phyloP scores from a whole-genome alignment of 2,329 filamentous ascomycete species.

The Calonectria montana region DNA sequence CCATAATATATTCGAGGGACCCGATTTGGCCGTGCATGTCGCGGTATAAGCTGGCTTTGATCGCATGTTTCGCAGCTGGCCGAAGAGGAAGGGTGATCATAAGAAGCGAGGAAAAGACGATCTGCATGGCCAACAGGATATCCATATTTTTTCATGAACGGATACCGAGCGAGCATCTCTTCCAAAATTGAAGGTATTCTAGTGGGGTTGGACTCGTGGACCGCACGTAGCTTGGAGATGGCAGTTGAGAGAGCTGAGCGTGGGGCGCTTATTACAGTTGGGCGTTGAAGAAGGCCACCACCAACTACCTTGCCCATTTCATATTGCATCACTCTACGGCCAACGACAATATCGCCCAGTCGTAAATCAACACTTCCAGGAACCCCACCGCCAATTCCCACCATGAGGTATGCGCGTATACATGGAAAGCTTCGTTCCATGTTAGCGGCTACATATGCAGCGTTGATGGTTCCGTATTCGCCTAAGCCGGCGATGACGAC shows the following conservation, averaged over 20 bases:
- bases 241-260: not conserved
- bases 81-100: not conserved
- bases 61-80: not conserved
- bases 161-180: too few relatives aligned
- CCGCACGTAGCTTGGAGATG: too few relatives aligned
- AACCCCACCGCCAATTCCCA: not conserved
- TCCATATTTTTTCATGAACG: too few relatives aligned
- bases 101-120: not conserved
- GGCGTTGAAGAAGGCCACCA: not conserved
- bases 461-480: not conserved
- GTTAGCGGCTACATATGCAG: not conserved
- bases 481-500: not conserved
- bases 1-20: not conserved
- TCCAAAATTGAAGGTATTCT: too few relatives aligned
- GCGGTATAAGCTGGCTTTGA: not conserved
- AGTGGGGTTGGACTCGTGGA: too few relatives aligned
- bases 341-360: not conserved
- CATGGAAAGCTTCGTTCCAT: not conserved
- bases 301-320: not conserved
- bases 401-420: not conserved
- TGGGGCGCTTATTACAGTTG: not conserved
- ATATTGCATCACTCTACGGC: not conserved
- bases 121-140: not conserved
- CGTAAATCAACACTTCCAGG: not conserved
- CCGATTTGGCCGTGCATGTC: not conserved